These are phyloP conservation scores for Aspergillus texensis DNA, from an alignment of 2,329 filamentous ascomycete genomes.

Conservation along the genomic window DNA sequence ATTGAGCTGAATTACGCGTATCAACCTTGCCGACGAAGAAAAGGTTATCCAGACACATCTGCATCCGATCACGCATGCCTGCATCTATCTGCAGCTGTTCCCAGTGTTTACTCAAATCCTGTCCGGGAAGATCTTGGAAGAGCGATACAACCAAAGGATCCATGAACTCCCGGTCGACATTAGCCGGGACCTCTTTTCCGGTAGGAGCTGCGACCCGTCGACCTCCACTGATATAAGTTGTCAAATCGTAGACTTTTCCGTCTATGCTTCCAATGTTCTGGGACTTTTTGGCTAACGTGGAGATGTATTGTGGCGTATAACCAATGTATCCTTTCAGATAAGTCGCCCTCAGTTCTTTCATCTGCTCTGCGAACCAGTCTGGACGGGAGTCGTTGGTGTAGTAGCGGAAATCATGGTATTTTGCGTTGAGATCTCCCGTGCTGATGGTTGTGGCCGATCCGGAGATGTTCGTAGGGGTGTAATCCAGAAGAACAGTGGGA, in stretches of 20 bases:
- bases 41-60: constrained; percentile 84
- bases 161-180: constrained; percentile 77
- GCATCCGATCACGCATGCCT: constrained; percentile 67
- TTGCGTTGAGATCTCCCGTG: constrained; percentile 69
- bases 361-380: constrained; percentile 92
- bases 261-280: constrained; percentile 78
- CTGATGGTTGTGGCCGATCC: constrained; percentile 68
- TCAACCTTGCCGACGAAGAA: constrained; percentile 94
- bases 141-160: constrained; percentile 70
- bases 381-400: constrained; percentile 79
- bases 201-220: constrained; percentile 62
- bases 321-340: constrained; percentile 88
- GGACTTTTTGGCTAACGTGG: constrained; percentile 65
- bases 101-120: constrained; percentile 84
- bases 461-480: constrained; percentile 74
- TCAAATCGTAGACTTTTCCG: constrained; percentile 83
- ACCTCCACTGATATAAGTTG: constrained; percentile 77
- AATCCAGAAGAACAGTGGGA: constrained; percentile 79
- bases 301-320: constrained; percentile 77
- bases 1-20: constrained; percentile 81
- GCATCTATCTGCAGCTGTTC: constrained; percentile 65
- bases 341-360: constrained; percentile 72
- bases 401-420: constrained; percentile 91
- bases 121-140: constrained; percentile 74
- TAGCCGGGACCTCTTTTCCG: constrained; percentile 53